Evolutionary conservation across 1,284 basidiomycete species (phyloP), one percentile per base, ranked within the genome.

Genomic region (Rhodotorula sp.): DNA sequence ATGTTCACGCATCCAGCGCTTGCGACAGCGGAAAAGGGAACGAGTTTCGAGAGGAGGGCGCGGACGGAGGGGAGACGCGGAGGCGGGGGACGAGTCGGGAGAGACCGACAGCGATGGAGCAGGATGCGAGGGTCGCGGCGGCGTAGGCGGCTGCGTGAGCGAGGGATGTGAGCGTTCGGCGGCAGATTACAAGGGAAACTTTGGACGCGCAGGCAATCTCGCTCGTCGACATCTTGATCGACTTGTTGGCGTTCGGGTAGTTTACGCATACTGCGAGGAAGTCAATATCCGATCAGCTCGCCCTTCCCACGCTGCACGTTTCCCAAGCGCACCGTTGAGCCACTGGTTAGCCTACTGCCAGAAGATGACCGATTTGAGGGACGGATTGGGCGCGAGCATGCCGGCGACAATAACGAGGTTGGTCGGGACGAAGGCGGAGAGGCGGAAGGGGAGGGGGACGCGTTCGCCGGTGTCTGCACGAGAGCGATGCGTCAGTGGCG

Each of bases 341-440:
- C 80, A 81, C 76, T 85, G 84, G 72, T 85, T 85, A 10, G 81
- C 80, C 82, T 82, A 84, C 75, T 85, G 84, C 84, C 83, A 84
- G 76, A 84, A 83, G 64, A 85, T 81, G 72, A 74, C 73, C 29
- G 59, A 52, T 58, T 64, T 67, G 15, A 77, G 59, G 10, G 72
- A 73, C 22, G 75, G 75, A 67, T 78, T 75, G 34, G 76, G 75
- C 67, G 74, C 70, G 64, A 78, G 72, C 79, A 81, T 80, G 22
- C 80, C 80, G 6, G 74, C 78, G 7, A 79, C 77, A 17, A 80
- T 79, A 52, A 85, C 76, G 74, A 85, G 73, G 76, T 85, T 85
- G 47, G 84, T 85, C 10, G 84, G 84, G 32, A 85, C 83, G 67
- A 84, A 85, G 2, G 84, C 81, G 8, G 76, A 81, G 80, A 85